These are phyloP conservation scores for Manihot esculenta DNA, from an alignment of 441 rosid genomes.

Conservation along the genomic window DNA sequence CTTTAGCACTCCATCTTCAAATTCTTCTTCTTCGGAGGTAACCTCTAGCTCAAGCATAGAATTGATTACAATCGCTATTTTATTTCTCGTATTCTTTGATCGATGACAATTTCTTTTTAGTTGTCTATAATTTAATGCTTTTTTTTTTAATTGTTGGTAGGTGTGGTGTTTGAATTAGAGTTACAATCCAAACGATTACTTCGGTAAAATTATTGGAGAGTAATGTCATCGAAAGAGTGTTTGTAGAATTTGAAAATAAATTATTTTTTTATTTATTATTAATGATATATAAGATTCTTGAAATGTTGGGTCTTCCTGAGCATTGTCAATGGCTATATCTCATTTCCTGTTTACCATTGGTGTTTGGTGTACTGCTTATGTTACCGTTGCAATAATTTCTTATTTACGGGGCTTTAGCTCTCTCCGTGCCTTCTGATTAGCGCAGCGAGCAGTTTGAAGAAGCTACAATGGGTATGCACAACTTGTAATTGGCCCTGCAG, in stretches of 20 bases:
- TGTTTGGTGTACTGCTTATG: slow-evolving; percentile 84
- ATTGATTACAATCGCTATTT: background rate
- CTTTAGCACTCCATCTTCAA: background rate
- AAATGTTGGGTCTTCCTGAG: slow-evolving; percentile 18
- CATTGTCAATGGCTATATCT: slow-evolving; percentile 54
- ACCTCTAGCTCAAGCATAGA: background rate
- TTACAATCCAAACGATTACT: background rate
- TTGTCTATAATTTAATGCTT: background rate
- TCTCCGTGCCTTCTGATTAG: slow-evolving; percentile 37
- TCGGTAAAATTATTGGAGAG: background rate
- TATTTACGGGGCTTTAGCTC: slow-evolving; percentile 55
- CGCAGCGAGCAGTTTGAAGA: slow-evolving; percentile 8
- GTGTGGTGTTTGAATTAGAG: background rate
- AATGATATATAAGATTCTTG: slow-evolving; percentile 11
- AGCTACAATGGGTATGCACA: slow-evolving; percentile 76
- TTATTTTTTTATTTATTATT: background rate
- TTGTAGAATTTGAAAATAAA: too few relatives aligned
- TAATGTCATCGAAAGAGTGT: too few relatives aligned
- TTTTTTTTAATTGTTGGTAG: background rate
- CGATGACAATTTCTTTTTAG: background rate
- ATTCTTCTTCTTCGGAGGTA: background rate
- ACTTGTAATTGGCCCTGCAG: slow-evolving; percentile 77
- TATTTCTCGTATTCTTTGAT: background rate
- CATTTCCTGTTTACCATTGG: slow-evolving; percentile 55
- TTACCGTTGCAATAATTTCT: slow-evolving; percentile 61